Base-by-base conservation (phyloP, 805 yeast genomes). In the Candida ulmi region DNA sequence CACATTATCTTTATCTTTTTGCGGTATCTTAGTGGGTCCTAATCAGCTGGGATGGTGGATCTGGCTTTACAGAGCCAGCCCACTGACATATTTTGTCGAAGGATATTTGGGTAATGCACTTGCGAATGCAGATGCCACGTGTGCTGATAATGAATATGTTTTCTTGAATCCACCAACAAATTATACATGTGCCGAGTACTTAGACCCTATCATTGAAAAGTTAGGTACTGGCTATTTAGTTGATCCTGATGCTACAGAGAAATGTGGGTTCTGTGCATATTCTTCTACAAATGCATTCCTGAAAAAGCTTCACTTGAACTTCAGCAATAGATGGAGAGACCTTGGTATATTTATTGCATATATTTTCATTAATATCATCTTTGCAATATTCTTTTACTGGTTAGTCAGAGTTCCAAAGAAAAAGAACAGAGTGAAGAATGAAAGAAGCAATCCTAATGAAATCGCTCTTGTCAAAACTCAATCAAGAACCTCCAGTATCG, bases 31-130 rank as follows among this genome's bases (percentile, higher is more conserved):
- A 63, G 76, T 74, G 17, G 71, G 77, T 41, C 63, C 65, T 12
- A 60, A 58, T 23, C 54, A 80, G 63, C 83, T 83, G 18, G 77
- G 86, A 15, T 84, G 84, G 67, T 80, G 88, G 88, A 66, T 71
- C 29, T 83, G 81, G 68, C 78, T 83, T 86, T 83, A 81, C 68
- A 68, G 88, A 54, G 71, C 67, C 16, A 76, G 80, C 21, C 90
- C 91, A 17, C 63, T 80, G 44, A 78, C 87, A 2, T 83, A 82
- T 49, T 68, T 80, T 62, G 65, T 83, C 34, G 60, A 68, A 13
- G 79, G 76, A 29, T 58, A 76, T 48, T 55, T 81, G 39, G 61
- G 77, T 28, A 63, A 72, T 37, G 83, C 78, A 45, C 61, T 80
- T 45, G 81, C 79, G 30, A 68, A 68, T 42, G 62, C 65, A 3